Conservation (phyloP, 352 stramenopile genomes). For the Plasmopara halstedii region DNA sequence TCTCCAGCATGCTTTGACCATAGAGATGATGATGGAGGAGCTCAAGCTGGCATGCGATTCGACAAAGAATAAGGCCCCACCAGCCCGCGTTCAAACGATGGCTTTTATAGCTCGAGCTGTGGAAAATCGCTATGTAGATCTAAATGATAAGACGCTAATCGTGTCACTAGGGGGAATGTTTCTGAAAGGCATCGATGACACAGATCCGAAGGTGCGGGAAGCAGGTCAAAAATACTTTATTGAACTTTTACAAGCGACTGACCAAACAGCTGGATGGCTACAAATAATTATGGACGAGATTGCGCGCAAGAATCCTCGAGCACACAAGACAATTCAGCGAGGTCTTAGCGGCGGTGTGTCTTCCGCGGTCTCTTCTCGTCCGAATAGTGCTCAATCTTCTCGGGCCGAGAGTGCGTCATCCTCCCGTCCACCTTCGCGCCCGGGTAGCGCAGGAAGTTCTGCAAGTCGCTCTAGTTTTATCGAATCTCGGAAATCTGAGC, state of each 20-base stretch:
- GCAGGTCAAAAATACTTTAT: slow-evolving; percentile 60
- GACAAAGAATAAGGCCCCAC: slow-evolving; percentile 76
- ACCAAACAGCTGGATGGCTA: slow-evolving; percentile 44
- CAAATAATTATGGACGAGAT: slow-evolving; percentile 58
- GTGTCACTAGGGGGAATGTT: slow-evolving; percentile 60
- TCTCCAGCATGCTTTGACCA: slow-evolving; percentile 68
- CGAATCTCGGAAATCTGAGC: slow-evolving; percentile 2
- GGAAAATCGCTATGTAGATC: slow-evolving; percentile 59
- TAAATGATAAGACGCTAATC: slow-evolving; percentile 55
- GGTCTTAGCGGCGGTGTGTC: slow-evolving; percentile 22
- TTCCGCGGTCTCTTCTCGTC: slow-evolving; percentile 24
- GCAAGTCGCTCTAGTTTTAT: slow-evolving; percentile 19
- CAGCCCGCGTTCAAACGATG: slow-evolving; percentile 69
- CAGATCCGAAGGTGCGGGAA: slow-evolving; percentile 74
- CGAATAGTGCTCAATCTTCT: slow-evolving; percentile 24
- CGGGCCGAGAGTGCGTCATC: slow-evolving; percentile 14
- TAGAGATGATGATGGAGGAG: slow-evolving; percentile 86
- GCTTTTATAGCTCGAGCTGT: slow-evolving; percentile 59
- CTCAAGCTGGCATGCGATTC: slow-evolving; percentile 60
- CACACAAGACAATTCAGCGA: slow-evolving; percentile 60
- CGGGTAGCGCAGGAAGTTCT: slow-evolving; percentile 21
- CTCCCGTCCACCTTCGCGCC: slow-evolving; percentile 24
- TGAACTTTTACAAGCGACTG: slow-evolving; percentile 43
- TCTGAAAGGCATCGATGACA: slow-evolving; percentile 56
- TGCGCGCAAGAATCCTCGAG: slow-evolving; percentile 58